Percentiles rank a stretch among this genome's conserved stretches.
Conservation (phyloP, 2,329 filamentous ascomycete species). For the Cytospora paraplurivora region DNA sequence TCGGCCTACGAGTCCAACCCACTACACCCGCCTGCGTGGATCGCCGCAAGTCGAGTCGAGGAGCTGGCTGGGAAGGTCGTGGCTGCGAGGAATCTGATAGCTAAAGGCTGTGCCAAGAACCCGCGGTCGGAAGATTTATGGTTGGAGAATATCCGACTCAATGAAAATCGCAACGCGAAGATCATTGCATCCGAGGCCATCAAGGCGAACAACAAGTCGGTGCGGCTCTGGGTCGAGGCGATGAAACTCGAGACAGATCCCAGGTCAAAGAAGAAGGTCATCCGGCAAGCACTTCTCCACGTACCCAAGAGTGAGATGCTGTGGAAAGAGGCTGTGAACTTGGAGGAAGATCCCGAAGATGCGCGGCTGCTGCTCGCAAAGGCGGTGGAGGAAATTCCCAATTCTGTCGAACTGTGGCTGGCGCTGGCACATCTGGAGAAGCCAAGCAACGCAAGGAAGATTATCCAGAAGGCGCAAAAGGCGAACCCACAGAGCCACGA, state of each 20-base stretch:
- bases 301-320: slow-evolving; percentile 91
- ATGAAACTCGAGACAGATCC: slow-evolving; percentile 87
- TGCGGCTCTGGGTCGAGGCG: slow-evolving; percentile 90
- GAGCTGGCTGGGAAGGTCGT: slow-evolving; percentile 91
- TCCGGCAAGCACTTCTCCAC: slow-evolving; percentile 87
- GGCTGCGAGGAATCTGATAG: slow-evolving; percentile 84
- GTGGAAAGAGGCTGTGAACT: slow-evolving; percentile 97
- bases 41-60: slow-evolving; percentile 89
- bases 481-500: slow-evolving; percentile 91
- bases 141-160: slow-evolving; percentile 93
- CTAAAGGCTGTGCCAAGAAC: slow-evolving; percentile 84
- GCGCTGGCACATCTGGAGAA: slow-evolving; percentile 87
- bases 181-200: slow-evolving; percentile 94
- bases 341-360: slow-evolving; percentile 88
- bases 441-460: slow-evolving; percentile 88
- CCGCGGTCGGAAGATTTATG: slow-evolving; percentile 94
- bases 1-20: slow-evolving; percentile 98
- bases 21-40: slow-evolving; percentile 92
- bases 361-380: slow-evolving; percentile 88
- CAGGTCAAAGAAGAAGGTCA: slow-evolving; percentile 87
- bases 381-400: slow-evolving; percentile 90
- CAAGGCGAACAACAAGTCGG: slow-evolving; percentile 85
- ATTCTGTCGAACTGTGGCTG: slow-evolving; percentile 94
- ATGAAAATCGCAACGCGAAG: slow-evolving; percentile 90
- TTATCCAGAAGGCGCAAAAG: slow-evolving; percentile 93